These are phyloP conservation scores for Pleurostoma richardsiae DNA, from an alignment of 2,329 filamentous ascomycete species.

Conservation along the genomic window DNA sequence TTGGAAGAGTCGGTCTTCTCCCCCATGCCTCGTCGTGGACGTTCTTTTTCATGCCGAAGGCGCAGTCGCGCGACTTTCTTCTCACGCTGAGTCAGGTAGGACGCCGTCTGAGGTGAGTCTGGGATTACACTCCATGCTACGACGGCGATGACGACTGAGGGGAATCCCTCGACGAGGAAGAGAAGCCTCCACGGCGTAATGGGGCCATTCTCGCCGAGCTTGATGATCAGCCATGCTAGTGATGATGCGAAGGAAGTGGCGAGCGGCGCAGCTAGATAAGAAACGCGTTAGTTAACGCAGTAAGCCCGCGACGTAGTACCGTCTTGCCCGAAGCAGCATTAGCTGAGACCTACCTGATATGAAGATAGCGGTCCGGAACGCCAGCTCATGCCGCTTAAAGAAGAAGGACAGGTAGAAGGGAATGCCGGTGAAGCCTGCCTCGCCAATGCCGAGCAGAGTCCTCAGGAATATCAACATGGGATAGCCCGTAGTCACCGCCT, in stretches of 20 bases:
- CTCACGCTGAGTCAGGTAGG: conserved; percentile 58
- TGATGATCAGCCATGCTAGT: conserved; percentile 74
- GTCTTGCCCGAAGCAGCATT: not conserved
- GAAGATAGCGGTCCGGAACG: conserved; percentile 80
- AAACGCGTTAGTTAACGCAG: conserved; percentile 44
- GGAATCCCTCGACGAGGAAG: conserved; percentile 81
- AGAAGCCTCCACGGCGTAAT: conserved; percentile 82
- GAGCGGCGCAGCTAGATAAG: conserved; percentile 68
- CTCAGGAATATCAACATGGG: conserved; percentile 51
- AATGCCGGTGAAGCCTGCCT: conserved; percentile 61
- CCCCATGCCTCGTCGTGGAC: not conserved
- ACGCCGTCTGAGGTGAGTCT: conserved; percentile 64
- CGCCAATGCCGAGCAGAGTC: conserved; percentile 54
- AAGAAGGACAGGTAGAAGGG: conserved; percentile 63
- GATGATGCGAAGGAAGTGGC: conserved; percentile 78
- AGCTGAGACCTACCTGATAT: conserved; percentile 57
- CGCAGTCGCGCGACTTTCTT: conserved; percentile 67
- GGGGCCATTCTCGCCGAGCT: conserved; percentile 56
- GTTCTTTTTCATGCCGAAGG: conserved; percentile 28
- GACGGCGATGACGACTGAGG: conserved; percentile 69
- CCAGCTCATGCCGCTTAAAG: conserved; percentile 66
- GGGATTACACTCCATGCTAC: conserved; percentile 72
- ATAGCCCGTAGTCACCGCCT: conserved; percentile 62
- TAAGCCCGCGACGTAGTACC: conserved; percentile 21
- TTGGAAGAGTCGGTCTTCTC: not conserved